A percentile compares a stretch with the other conserved stretches of the same genome.
Evolutionary conservation across 2,329 filamentous ascomycete species (phyloP).

Genomic region (Exophiala alcalophila): DNA sequence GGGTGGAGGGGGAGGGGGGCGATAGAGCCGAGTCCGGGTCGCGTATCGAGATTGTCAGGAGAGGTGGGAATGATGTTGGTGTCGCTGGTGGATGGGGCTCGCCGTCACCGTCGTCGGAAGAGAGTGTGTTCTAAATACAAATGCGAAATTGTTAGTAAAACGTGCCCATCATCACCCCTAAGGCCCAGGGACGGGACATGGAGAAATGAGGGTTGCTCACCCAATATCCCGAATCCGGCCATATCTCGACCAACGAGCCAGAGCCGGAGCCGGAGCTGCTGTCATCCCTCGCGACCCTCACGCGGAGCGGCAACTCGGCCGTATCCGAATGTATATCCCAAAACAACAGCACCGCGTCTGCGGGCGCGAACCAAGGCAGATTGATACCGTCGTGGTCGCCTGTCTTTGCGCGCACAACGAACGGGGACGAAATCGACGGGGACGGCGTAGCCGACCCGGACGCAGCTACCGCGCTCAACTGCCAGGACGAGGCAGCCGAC

Average conservation of each 20-base stretch:
- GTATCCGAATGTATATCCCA: conserved; percentile 11
- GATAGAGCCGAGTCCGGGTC: background rate
- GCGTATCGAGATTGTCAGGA: background rate
- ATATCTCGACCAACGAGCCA: conserved; percentile 5
- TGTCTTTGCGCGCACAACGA: conserved; percentile 10
- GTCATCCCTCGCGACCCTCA: background rate
- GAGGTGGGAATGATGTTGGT: background rate
- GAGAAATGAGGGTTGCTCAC: background rate
- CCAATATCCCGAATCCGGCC: conserved; percentile 5
- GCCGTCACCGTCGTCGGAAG: background rate
- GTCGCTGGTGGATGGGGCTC: background rate
- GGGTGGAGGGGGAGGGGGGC: background rate
- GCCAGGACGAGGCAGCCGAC: background rate
- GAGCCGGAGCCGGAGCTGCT: background rate
- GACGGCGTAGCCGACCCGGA: background rate
- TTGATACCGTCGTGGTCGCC: conserved; percentile 16
- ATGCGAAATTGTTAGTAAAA: background rate
- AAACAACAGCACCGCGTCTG: conserved; percentile 16
- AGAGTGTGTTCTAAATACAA: too few relatives aligned
- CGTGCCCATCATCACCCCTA: too few relatives aligned
- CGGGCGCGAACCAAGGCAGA: conserved; percentile 14
- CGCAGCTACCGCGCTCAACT: background rate
- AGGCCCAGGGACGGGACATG: background rate
- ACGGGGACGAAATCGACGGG: background rate
- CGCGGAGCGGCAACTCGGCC: conserved; percentile 4